These are phyloP conservation scores for Oryza australiensis DNA, from an alignment of 176 grass and related monocot genomes.

Conservation along the genomic window DNA sequence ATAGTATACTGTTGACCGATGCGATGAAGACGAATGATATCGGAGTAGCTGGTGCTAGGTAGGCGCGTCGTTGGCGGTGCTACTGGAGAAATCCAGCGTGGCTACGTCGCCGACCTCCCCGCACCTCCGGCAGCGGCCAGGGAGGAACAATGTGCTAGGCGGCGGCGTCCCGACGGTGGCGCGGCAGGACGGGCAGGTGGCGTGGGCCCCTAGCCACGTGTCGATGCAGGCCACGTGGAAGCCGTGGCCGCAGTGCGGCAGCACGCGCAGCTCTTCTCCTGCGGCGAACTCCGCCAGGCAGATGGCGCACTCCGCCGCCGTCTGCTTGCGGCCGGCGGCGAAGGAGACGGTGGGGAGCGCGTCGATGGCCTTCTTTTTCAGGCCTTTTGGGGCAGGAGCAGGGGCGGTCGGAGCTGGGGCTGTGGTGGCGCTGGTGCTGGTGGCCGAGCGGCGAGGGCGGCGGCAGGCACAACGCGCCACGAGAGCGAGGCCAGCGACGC, in stretches of 20 bases:
- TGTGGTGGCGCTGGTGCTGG: neutral
- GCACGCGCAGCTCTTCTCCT: conserved; percentile 54
- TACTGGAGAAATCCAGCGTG: neutral
- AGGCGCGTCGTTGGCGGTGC: neutral
- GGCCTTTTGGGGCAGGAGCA: conserved; percentile 32
- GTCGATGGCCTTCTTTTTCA: conserved; percentile 65
- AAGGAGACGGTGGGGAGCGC: conserved; percentile 50
- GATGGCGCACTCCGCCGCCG: conserved; percentile 43
- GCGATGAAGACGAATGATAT: too few relatives aligned
- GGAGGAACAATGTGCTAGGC: neutral
- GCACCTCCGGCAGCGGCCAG: conserved; percentile 45
- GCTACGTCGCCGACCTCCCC: neutral
- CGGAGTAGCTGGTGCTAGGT: neutral
- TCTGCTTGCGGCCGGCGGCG: neutral
- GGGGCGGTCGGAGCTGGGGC: neutral
- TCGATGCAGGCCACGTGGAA: conserved; percentile 66
- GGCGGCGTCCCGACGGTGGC: neutral
- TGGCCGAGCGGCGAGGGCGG: neutral
- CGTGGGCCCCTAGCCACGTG: conserved; percentile 47
- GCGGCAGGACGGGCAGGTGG: conserved; percentile 63
- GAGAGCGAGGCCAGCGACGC: conserved; percentile 62
- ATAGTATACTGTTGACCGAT: too few relatives aligned
- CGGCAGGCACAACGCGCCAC: conserved; percentile 61
- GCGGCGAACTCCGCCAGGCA: conserved; percentile 54
- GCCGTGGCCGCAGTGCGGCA: conserved; percentile 56